Conservation (phyloP, 2,329 filamentous ascomycete genomes). For the Didymosphaeria variabile region DNA sequence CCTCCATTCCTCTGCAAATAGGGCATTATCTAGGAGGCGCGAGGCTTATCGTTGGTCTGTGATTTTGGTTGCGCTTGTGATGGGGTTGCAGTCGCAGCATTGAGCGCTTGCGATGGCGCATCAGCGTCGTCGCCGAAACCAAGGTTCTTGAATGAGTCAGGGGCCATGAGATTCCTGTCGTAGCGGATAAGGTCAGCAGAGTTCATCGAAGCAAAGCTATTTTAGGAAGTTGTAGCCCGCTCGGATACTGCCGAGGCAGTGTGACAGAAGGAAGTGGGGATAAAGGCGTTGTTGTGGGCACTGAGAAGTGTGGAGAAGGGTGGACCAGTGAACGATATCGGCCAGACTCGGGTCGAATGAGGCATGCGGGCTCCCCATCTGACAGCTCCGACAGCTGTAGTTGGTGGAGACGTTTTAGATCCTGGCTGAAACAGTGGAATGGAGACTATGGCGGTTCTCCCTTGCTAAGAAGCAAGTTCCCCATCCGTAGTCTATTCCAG, state of each 20-base stretch:
- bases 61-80: constrained; percentile 33
- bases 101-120: constrained; percentile 15
- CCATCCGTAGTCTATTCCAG: constrained; percentile 17
- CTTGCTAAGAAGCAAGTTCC: constrained; percentile 30
- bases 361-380: constrained; percentile 30
- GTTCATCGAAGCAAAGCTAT: constrained; percentile 17
- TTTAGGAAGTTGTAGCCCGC: constrained; percentile 21
- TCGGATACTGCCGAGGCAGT: constrained; percentile 38
- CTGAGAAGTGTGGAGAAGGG: constrained; percentile 22
- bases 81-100: constrained; percentile 37
- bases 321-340: constrained; percentile 22
- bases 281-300: constrained; percentile 23
- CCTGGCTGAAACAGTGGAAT: constrained; percentile 36
- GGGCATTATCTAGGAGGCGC: constrained; percentile 30
- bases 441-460: constrained; percentile 29
- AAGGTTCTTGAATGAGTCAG: constrained; percentile 92
- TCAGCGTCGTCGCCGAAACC: constrained; percentile 72
- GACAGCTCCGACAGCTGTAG: constrained; percentile 30
- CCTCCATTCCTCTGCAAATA: constrained; percentile 32
- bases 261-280: constrained; percentile 32
- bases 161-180: constrained; percentile 86
- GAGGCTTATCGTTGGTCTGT: constrained; percentile 35
- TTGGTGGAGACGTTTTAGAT: constrained; percentile 35
- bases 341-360: constrained; percentile 24
- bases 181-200: constrained; percentile 30